Evolutionary conservation across 768 basidiomycete genomes (phyloP).

Genomic region (Amanita fuliginea): DNA sequence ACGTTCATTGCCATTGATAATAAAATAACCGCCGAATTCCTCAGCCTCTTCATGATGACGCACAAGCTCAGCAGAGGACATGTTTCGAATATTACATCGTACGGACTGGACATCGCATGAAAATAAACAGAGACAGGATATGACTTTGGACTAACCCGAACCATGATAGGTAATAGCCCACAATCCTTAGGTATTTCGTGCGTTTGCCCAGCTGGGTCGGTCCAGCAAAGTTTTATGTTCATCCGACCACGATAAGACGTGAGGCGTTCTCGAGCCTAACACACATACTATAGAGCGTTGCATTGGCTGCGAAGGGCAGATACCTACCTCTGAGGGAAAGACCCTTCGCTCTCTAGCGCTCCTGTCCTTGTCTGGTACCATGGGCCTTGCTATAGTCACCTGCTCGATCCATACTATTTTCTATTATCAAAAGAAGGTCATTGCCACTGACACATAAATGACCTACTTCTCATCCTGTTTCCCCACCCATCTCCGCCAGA

Average conservation of each 20-base stretch:
- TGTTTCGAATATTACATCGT: slow-evolving; percentile 80
- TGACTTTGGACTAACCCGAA: slow-evolving; percentile 55
- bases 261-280: slow-evolving; percentile 84
- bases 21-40: slow-evolving; percentile 98
- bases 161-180: slow-evolving; percentile 93
- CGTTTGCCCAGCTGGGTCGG: slow-evolving; percentile 55
- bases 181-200: slow-evolving; percentile 75
- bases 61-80: slow-evolving; percentile 83
- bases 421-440: slow-evolving; percentile 7
- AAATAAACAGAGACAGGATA: background rate
- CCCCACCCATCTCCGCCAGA: slow-evolving; percentile 55
- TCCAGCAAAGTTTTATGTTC: slow-evolving; percentile 81
- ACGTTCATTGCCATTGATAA: slow-evolving; percentile 98
- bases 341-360: slow-evolving; percentile 63
- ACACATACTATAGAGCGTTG: background rate
- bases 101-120: slow-evolving; percentile 48
- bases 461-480: slow-evolving; percentile 77
- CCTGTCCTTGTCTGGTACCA: slow-evolving; percentile 77
- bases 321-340: slow-evolving; percentile 77
- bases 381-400: slow-evolving; percentile 73
- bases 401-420: slow-evolving; percentile 84
- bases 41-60: slow-evolving; percentile 90
- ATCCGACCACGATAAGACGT: slow-evolving; percentile 88
- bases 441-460: background rate
- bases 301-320: background rate